Evolutionary conservation across 306 rosid genomes (phyloP).

Genomic region (Cucumis sativus): Cucumber_9930_V3 NC_026660.2:5892001-5892500

Average conservation of each 20-base stretch:
- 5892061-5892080: too few species aligned
- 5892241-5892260: not conserved
- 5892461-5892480: not conserved
- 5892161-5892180: not conserved
- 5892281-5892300: not conserved
- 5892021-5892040: too few species aligned
- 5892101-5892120: not conserved
- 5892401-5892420: not conserved
- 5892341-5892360: conserved; percentile 2
- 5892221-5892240: not conserved
- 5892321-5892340: conserved; percentile 7
- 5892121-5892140: not conserved
- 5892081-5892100: not conserved
- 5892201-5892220: not conserved
- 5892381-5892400: conserved; percentile 11
- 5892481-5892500: conserved; percentile 7
- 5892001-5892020: not conserved
- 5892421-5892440: not conserved
- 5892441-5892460: conserved; percentile 2
- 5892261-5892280: not conserved
- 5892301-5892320: conserved; percentile 5
- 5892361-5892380: conserved; percentile 12
- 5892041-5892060: too few species aligned
- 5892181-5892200: not conserved
- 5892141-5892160: not conserved